Evolutionary conservation across 2,329 filamentous ascomycete genomes (phyloP).

Genomic region (Plectosphaerella cucumerina): DNA sequence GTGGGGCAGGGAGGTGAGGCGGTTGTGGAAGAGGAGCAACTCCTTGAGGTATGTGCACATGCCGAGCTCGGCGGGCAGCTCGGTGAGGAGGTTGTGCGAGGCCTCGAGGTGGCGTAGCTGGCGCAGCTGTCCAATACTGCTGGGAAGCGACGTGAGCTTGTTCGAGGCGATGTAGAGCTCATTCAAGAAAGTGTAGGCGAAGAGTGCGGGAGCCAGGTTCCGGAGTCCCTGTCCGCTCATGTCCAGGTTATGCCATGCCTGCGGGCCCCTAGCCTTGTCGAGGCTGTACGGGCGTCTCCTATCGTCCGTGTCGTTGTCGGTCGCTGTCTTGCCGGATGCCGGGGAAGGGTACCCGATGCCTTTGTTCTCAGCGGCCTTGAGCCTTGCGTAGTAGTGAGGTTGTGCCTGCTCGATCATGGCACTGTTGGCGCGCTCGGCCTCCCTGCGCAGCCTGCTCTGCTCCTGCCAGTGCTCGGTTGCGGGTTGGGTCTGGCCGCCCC

Average conservation of each 20-base stretch:
- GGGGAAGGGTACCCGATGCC: constrained; percentile 55
- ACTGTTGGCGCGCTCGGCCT: constrained; percentile 66
- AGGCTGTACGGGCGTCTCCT: constrained; percentile 61
- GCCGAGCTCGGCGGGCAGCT: constrained; percentile 84
- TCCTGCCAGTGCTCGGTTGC: constrained; percentile 77
- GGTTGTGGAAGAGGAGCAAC: constrained; percentile 85
- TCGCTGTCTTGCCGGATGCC: constrained; percentile 41
- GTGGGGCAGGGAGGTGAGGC: constrained; percentile 73
- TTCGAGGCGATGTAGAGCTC: constrained; percentile 94
- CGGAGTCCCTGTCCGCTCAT: constrained; percentile 93
- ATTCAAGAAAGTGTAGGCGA: constrained; percentile 83
- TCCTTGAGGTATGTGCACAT: constrained; percentile 94
- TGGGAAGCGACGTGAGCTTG: constrained; percentile 75
- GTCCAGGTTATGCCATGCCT: constrained; percentile 91
- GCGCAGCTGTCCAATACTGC: constrained; percentile 76
- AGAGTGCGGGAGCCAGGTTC: constrained; percentile 73
- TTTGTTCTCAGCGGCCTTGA: constrained; percentile 66
- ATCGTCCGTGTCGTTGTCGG: constrained; percentile 52
- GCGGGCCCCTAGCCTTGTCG: constrained; percentile 61
- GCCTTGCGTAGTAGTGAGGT: constrained; percentile 67
- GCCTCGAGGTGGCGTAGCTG: constrained; percentile 80
- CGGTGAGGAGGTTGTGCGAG: constrained; percentile 79
- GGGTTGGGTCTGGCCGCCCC: constrained; percentile 47
- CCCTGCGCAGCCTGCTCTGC: constrained; percentile 76
- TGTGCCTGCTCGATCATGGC: constrained; percentile 66